These are phyloP conservation scores for Solanum ahanhuiri DNA, from an alignment of 257 asterid species.

Conservation along the genomic window DNA sequence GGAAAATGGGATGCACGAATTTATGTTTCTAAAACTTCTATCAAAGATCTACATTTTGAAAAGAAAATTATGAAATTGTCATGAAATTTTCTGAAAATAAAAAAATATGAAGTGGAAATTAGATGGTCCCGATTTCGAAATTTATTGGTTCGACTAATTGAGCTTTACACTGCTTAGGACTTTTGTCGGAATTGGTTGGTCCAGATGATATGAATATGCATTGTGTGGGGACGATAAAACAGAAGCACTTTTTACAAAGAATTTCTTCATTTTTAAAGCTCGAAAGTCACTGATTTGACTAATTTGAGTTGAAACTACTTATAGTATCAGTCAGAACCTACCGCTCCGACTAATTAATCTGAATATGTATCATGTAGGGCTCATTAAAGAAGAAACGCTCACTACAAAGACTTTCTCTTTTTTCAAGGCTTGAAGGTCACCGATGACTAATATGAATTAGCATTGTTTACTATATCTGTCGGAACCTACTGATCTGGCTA, in stretches of 20 bases:
- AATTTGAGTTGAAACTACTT: neutral
- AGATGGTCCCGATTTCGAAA: neutral
- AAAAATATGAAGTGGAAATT: neutral
- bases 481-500: neutral
- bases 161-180: neutral
- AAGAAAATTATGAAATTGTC: neutral
- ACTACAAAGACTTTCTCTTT: neutral
- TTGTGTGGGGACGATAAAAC: neutral
- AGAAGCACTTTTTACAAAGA: neutral
- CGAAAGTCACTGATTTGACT: neutral
- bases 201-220: neutral
- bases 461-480: neutral
- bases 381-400: neutral
- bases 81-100: neutral
- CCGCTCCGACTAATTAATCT: neutral
- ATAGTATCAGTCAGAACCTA: neutral
- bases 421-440: neutral
- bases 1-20: slow-evolving; percentile 54
- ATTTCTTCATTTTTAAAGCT: neutral
- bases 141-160: neutral
- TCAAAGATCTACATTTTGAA: neutral
- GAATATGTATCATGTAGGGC: neutral
- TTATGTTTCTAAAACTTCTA: neutral
- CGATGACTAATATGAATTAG: neutral
- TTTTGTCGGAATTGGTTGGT: accelerated